phyloP scores from a whole-genome alignment of 371 early-diverging fungal genomes.

The Phascolomyces articulosus region DNA sequence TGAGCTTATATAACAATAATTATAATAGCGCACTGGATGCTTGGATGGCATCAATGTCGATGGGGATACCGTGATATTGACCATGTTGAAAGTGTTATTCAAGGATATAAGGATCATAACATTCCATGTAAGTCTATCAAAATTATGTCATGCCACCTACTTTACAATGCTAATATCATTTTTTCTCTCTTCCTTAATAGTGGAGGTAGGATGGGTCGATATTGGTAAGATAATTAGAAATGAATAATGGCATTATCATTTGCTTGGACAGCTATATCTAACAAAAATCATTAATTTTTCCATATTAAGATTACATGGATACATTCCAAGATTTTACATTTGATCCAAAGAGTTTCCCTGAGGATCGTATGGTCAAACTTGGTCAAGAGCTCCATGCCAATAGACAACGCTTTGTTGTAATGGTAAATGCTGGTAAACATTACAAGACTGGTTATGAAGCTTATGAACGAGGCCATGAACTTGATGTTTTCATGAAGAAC shows the following conservation, averaged over 20 bases:
- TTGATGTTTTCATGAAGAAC: slow-evolving; percentile 54
- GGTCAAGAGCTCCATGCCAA: slow-evolving; percentile 30
- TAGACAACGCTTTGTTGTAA: slow-evolving; percentile 48
- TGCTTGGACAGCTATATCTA: no score
- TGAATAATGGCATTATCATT: neutral
- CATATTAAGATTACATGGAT: slow-evolving; percentile 55
- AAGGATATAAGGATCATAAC: slow-evolving; percentile 45
- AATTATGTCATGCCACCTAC: neutral
- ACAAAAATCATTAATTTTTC: neutral
- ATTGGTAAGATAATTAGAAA: slow-evolving; percentile 37
- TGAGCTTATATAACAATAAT: neutral
- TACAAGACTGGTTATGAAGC: slow-evolving; percentile 37
- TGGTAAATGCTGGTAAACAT: slow-evolving; percentile 56
- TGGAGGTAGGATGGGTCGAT: slow-evolving; percentile 70
- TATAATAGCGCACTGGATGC: slow-evolving; percentile 31
- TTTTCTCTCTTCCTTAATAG: neutral
- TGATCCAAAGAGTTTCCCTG: slow-evolving; percentile 49
- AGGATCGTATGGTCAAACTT: slow-evolving; percentile 28
- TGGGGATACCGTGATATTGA: slow-evolving; percentile 67
- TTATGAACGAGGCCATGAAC: slow-evolving; percentile 38
- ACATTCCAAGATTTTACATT: slow-evolving; percentile 52
- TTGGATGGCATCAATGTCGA: slow-evolving; percentile 76
- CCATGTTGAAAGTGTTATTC: slow-evolving; percentile 55
- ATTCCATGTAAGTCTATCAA: slow-evolving; percentile 60
- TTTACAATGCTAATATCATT: neutral